Evolutionary conservation across 2,329 filamentous ascomycete genomes (phyloP).

Genomic region (Ascosphaera pollenicola): DNA sequence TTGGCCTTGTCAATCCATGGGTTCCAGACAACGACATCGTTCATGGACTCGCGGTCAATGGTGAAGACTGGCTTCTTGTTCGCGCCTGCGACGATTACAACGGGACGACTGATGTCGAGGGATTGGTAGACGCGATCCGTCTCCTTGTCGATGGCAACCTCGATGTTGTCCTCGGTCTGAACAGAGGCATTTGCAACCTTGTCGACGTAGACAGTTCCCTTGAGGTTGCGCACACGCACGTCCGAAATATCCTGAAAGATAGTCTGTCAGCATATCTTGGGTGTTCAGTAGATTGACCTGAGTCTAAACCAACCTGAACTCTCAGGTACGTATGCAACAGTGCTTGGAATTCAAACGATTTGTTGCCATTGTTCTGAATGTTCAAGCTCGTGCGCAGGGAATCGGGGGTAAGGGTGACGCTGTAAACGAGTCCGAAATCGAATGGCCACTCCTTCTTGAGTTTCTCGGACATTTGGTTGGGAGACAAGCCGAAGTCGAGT

Average conservation of each 20-base stretch:
- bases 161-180: constrained; percentile 40
- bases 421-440: constrained; percentile 81
- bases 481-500: constrained; percentile 83
- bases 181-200: constrained; percentile 48
- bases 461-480: constrained; percentile 44
- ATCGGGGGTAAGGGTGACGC: constrained; percentile 58
- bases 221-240: constrained; percentile 52
- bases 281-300: neutral
- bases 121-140: constrained; percentile 70
- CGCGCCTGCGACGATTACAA: constrained; percentile 16
- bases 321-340: constrained; percentile 80
- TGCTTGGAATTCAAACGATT: constrained; percentile 76
- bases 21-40: constrained; percentile 90
- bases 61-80: constrained; percentile 41
- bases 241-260: constrained; percentile 44
- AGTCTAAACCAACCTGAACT: constrained; percentile 39
- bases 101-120: constrained; percentile 28
- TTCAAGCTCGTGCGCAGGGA: constrained; percentile 62
- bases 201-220: constrained; percentile 56
- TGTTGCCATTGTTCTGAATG: constrained; percentile 66
- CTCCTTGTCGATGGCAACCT: constrained; percentile 51
- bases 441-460: constrained; percentile 58
- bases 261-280: constrained; percentile 4
- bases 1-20: constrained; percentile 75
- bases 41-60: constrained; percentile 62